Base-by-base conservation (phyloP, 345 rosid species). In the Eucalyptus rudis region DNA sequence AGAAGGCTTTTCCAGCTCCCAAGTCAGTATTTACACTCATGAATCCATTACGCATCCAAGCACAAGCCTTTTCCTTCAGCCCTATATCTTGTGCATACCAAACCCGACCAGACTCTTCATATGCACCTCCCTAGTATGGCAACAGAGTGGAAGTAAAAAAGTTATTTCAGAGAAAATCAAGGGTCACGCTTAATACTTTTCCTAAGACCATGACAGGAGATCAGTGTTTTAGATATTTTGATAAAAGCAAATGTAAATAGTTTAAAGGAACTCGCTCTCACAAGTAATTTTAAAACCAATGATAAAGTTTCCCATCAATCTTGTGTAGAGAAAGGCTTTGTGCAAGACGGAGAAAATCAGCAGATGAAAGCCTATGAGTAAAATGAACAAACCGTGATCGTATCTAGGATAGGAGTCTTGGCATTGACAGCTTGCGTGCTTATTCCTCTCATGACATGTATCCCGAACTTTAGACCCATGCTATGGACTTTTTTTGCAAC, bases 391-490 rank as follows among this genome's bases (percentile, higher is more conserved):
- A 96, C 98, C 95, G 91, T 95, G 86, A 76, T 43, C 27, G 84
- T 88, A 90, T 96, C 98, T 90, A 95, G 86, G 91, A 97, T 96
- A 20, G 92, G 97, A 66, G 96, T 93, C 92, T 97, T 96, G 20
- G 95, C 97, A 91, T 95, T 93, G 90, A 94, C 94, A 76, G 99
- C 99, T 87, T 98, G 99, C 71, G 95, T 93, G 88, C 99, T 98
- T 88, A 98, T 94, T 86, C 99, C 99, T 89, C 96, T 94, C 99
- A 97, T 97, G 66, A 95, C 95, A 91, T 98, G 99, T 91, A 96
- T 94, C 89, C 99, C 99, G 89, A 98, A 96, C 94, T 96, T 98
- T 91, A 98, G 92, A 92, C 98, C 99, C 98, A 96, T 94, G 89
- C 89, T 51, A 87, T 96, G 99, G 50, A 97, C 97, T 91, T 94